Evolutionary conservation across 2,329 filamentous ascomycete species (phyloP).

Genomic region (Pseudogymnoascus sp.): DNA sequence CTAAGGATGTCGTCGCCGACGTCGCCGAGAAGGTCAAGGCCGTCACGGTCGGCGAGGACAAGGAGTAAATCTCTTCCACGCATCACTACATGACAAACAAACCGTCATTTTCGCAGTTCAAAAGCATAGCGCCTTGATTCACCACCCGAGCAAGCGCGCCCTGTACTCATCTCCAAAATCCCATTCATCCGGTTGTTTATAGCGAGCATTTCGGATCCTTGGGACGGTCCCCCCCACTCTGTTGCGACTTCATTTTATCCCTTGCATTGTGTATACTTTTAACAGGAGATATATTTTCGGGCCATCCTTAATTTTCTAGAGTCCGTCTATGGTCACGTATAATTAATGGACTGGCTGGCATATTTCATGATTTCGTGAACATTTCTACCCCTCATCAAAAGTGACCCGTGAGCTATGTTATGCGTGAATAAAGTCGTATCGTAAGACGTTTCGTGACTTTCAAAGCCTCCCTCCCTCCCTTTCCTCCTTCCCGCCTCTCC

Average conservation of each 20-base stretch:
- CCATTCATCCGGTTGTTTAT: conserved; percentile 1
- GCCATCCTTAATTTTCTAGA: conserved; percentile 10
- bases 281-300: conserved; percentile 9
- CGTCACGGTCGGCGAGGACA: conserved; percentile 49
- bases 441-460: neutral
- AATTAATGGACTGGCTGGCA: neutral
- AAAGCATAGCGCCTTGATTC: neutral
- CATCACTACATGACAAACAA: neutral
- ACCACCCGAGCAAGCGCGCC: neutral
- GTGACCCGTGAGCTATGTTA: conserved; percentile 9
- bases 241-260: conserved; percentile 7
- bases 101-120: neutral
- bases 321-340: conserved; percentile 5
- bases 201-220: conserved; percentile 8
- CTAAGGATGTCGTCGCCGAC: conserved; percentile 49
- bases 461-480: neutral
- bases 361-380: conserved; percentile 9
- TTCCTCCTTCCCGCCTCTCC: neutral
- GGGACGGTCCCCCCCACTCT: neutral
- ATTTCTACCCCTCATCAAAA: neutral
- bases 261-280: conserved; percentile 8
- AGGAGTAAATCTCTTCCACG: conserved; percentile 23
- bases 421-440: conserved; percentile 5
- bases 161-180: neutral
- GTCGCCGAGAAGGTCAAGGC: conserved; percentile 53